These are phyloP conservation scores for Lanmaoa pseudosensibilis DNA, from an alignment of 768 basidiomycete species.

Conservation along the genomic window DNA sequence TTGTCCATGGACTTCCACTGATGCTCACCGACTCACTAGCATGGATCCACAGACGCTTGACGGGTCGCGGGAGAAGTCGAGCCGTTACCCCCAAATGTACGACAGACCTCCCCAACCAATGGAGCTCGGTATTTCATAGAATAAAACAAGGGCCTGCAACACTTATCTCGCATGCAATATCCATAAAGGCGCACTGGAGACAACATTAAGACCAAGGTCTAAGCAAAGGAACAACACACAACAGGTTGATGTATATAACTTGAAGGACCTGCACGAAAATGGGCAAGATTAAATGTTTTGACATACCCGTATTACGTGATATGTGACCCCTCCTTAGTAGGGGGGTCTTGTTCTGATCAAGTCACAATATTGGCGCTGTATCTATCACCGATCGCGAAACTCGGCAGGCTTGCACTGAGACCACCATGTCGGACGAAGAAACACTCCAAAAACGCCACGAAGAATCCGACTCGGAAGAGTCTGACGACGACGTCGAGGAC, in stretches of 20 bases:
- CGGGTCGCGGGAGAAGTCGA: conserved; percentile 11
- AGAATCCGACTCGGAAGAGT: conserved; percentile 73
- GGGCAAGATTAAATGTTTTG: conserved; percentile 9
- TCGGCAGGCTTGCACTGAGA: not conserved
- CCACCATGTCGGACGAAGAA: conserved; percentile 67
- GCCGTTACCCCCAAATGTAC: not conserved
- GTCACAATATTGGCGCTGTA: not conserved
- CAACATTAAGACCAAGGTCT: not conserved
- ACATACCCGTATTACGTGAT: conserved; percentile 13
- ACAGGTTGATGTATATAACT: not conserved
- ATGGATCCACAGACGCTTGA: not conserved
- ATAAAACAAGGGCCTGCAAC: not conserved
- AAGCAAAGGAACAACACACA: too few species aligned
- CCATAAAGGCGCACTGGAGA: not conserved
- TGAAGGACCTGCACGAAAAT: not conserved
- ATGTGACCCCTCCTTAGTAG: not conserved
- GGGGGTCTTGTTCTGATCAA: conserved; percentile 19
- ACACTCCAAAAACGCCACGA: conserved; percentile 60
- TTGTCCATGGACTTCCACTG: not conserved
- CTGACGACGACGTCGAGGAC: conserved; percentile 52
- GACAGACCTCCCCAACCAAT: not conserved
- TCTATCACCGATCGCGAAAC: conserved; percentile 17
- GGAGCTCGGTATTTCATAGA: not conserved
- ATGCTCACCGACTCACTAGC: not conserved
- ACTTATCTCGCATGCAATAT: not conserved